A percentile compares a stretch with the other conserved stretches of the same genome.
Conservation (phyloP, 495 filamentous ascomycete genomes). For the Aspergillus avenaceus region DNA sequence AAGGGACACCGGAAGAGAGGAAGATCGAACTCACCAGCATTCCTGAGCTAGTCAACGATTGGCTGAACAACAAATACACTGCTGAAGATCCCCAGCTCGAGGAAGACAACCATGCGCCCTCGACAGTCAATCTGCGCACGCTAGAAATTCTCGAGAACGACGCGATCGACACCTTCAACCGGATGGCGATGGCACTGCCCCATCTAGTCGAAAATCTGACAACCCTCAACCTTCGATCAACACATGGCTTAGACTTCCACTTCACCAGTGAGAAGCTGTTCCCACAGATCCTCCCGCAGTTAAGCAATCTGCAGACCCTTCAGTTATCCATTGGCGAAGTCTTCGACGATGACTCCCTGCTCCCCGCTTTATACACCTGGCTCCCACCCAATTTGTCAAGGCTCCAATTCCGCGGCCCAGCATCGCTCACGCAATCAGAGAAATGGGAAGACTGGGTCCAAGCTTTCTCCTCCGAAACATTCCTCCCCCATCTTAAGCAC, state of each 20-base stretch:
- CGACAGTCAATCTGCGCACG: slow-evolving; percentile 6
- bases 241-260: slow-evolving; percentile 12
- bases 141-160: slow-evolving; percentile 26
- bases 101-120: slow-evolving; percentile 7
- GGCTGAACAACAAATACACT: slow-evolving; percentile 10
- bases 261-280: slow-evolving; percentile 8
- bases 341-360: slow-evolving; percentile 10
- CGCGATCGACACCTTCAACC: slow-evolving; percentile 17
- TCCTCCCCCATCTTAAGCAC: slow-evolving; percentile 16
- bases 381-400: slow-evolving; percentile 17
- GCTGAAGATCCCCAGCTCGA: neutral
- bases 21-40: slow-evolving; percentile 14
- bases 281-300: slow-evolving; percentile 6
- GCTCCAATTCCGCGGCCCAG: slow-evolving; percentile 20
- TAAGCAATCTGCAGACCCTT: slow-evolving; percentile 16
- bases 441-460: slow-evolving; percentile 19
- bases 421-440: slow-evolving; percentile 11
- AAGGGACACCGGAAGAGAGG: slow-evolving; percentile 1
- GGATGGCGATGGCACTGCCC: slow-evolving; percentile 19
- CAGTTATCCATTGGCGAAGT: slow-evolving; percentile 21
- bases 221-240: slow-evolving; percentile 18
- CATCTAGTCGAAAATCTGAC: slow-evolving; percentile 17
- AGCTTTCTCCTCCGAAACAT: slow-evolving; percentile 8
- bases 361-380: slow-evolving; percentile 12
- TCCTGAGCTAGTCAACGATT: slow-evolving; percentile 5